phyloP scores from a whole-genome alignment of 345 rosid species.

The Syzygium oleosum region DNA sequence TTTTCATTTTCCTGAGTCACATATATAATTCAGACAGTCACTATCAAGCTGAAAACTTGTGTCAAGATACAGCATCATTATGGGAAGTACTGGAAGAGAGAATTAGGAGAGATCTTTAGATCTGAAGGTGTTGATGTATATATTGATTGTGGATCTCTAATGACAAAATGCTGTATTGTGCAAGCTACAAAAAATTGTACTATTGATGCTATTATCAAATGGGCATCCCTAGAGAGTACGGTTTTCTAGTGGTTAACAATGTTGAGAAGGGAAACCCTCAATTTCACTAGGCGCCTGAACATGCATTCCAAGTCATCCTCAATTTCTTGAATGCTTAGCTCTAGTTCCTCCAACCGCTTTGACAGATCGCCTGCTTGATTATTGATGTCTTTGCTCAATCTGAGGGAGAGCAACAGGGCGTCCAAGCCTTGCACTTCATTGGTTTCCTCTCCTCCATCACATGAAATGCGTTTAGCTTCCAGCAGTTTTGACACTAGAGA shows the following conservation, averaged over 20 bases:
- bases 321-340: conserved; percentile 2
- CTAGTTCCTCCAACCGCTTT: conserved; percentile 4
- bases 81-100: neutral
- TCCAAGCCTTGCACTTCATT: conserved; percentile 12
- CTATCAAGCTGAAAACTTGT: too few relatives aligned
- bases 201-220: neutral
- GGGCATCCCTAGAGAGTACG: neutral
- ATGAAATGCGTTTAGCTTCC: neutral
- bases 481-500: conserved; percentile 8
- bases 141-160: neutral
- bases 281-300: conserved; percentile 12
- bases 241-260: neutral
- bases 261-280: conserved; percentile 1
- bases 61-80: neutral
- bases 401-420: neutral
- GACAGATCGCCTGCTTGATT: neutral
- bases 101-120: neutral
- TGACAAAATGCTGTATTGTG: neutral
- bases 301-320: conserved; percentile 9
- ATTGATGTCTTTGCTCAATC: neutral
- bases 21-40: neutral
- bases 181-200: neutral
- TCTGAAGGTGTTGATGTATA: neutral
- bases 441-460: neutral
- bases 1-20: too few relatives aligned